Percentiles rank a stretch among this genome's conserved stretches.
Evolutionary conservation across 2,329 filamentous ascomycete genomes (phyloP).

Genomic region (Alternaria dauci): DNA sequence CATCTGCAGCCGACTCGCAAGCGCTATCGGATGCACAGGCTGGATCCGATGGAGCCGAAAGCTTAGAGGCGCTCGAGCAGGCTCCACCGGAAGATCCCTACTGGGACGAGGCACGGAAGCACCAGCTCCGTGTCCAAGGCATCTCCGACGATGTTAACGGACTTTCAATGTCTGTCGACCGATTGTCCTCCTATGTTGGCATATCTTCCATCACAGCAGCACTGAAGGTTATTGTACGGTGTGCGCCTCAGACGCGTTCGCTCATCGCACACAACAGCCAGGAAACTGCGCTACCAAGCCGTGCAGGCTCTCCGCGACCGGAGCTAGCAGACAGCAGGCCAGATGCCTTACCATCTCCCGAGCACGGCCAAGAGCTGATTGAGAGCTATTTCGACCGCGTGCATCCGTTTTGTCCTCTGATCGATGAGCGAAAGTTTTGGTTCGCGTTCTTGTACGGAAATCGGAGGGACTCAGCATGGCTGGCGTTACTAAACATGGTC

Average conservation of each 20-base stretch:
- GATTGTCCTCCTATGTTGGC: constrained; percentile 72
- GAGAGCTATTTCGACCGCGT: constrained; percentile 80
- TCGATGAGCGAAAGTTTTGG: constrained; percentile 75
- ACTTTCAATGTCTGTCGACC: constrained; percentile 68
- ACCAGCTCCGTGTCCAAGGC: constrained; percentile 54
- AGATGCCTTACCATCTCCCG: constrained; percentile 63
- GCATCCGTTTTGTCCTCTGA: constrained; percentile 75
- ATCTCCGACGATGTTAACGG: constrained; percentile 77
- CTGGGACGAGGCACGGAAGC: constrained; percentile 69
- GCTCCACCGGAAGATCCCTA: constrained; percentile 71
- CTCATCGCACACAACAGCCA: constrained; percentile 57
- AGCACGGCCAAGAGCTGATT: constrained; percentile 73
- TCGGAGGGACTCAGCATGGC: constrained; percentile 73
- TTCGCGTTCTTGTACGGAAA: constrained; percentile 70
- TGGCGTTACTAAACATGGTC: constrained; percentile 77
- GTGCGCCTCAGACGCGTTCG: constrained; percentile 60
- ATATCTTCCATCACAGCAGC: constrained; percentile 79
- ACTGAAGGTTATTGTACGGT: constrained; percentile 71
- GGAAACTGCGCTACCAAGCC: constrained; percentile 48
- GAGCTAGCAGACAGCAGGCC: constrained; percentile 44
- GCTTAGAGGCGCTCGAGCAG: constrained; percentile 70
- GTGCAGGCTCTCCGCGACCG: constrained; percentile 48
- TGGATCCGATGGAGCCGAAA: constrained; percentile 60
- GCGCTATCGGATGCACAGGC: constrained; percentile 49
- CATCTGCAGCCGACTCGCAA: constrained; percentile 36